Base-by-base conservation (phyloP, 768 basidiomycete genomes). In the Pleurotus tuoliensis region DNA sequence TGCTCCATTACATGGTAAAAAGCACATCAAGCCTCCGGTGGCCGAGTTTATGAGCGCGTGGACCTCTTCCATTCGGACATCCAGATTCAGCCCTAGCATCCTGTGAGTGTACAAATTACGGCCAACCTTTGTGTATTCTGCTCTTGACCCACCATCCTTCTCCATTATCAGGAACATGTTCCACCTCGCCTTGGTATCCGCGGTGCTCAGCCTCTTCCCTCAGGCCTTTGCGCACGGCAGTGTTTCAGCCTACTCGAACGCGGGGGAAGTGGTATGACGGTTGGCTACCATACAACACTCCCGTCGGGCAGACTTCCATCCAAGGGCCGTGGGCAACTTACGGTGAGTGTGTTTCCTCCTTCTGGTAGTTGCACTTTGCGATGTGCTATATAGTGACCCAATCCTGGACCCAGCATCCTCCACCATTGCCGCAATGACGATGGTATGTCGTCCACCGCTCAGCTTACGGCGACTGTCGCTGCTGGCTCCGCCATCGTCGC, bases 381-480 rank as follows among this genome's bases (percentile, higher is more conserved):
- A 53, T 25, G 30, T 9, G 30, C 30, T 40, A 7, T 15, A 20
- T 44, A 78, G 77, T 58, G 69, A 79, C 60, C 77, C 77, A 2
- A 79, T 79, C 56, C 63, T 59, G 12, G 64, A 69, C 41, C 69
- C 75, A 0, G 73, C 73, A 4, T 70, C 65, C 38, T 57, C 76
- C 1, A 74, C 69, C 1, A 58, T 79, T n/a, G 72, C 76, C 3
- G 77, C 63, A 79, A 79, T 56, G 72, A 79, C 53, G 73, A 79
- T 41, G 76, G 77, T 7, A 67, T 66, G 5, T 68, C 75, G 3
- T 67, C 70, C n/a, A 67, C 74, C 18, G 62, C 69, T 34, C 78
- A 79, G 57, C 64, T 77, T 30, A 77, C 78, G 5, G 76, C 74
- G 0, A 68, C 67, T 4, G 73, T 76, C 25, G 63, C 67, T n/a